These are phyloP conservation scores for Cryptococcus wingfieldii DNA, from an alignment of 1,284 basidiomycete genomes.

Conservation along the genomic window DNA sequence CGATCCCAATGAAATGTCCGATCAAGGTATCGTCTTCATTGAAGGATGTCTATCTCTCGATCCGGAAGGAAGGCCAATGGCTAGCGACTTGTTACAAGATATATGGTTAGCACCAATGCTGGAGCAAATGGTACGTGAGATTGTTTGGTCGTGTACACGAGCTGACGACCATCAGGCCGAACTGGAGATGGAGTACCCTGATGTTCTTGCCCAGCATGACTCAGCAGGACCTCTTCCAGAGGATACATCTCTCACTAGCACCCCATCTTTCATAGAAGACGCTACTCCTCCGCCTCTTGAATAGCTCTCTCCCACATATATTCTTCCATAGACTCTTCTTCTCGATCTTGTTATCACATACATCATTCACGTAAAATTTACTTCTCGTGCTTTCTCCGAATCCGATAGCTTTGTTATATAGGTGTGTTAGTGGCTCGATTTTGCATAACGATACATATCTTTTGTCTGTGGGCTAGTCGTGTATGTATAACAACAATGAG, in stretches of 20 bases:
- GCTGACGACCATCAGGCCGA: conserved; percentile 5
- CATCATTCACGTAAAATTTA: no score
- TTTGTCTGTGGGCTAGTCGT: neutral
- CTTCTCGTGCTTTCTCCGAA: no score
- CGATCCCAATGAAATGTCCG: conserved; percentile 82
- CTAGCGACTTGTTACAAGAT: conserved; percentile 79
- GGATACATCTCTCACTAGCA: conserved; percentile 7
- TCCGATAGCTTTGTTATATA: neutral
- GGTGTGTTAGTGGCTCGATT: neutral
- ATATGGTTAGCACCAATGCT: conserved; percentile 67
- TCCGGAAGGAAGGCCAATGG: conserved; percentile 75
- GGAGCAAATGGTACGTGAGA: conserved; percentile 28
- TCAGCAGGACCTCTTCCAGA: conserved; percentile 7
- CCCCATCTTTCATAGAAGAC: conserved; percentile 5
- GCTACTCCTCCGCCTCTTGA: conserved; percentile 5
- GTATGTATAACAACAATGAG: neutral
- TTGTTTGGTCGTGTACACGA: neutral
- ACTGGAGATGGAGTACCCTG: conserved; percentile 14
- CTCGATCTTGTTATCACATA: no score
- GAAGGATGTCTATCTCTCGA: conserved; percentile 87
- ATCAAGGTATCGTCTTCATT: conserved; percentile 89
- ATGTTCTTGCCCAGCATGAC: conserved; percentile 8
- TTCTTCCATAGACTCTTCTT: neutral
- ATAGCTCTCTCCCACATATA: neutral
- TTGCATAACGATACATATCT: no score